Percentiles rank a stretch among this genome's conserved stretches.
phyloP scores from a whole-genome alignment of 2,329 filamentous ascomycete species.

The Falciphora oryzae region DNA sequence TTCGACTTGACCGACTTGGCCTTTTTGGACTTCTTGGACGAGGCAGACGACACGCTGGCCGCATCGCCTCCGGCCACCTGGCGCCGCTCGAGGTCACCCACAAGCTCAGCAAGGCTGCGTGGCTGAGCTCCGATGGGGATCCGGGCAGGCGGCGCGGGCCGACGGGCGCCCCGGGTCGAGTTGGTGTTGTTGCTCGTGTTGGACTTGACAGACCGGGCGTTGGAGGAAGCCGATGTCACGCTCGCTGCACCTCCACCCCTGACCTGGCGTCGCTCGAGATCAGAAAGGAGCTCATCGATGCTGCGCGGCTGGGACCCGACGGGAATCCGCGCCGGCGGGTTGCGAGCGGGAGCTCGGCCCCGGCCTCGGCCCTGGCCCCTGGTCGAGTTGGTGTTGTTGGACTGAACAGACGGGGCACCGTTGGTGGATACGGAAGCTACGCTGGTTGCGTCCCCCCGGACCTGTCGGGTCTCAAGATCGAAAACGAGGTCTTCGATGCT shows the following conservation, averaged over 20 bases:
- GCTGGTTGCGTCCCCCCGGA: background rate
- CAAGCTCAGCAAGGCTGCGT: background rate
- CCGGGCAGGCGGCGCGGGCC: no score
- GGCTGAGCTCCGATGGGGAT: constrained; percentile 4
- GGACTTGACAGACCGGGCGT: background rate
- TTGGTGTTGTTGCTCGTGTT: background rate
- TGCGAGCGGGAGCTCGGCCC: background rate
- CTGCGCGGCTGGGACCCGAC: background rate
- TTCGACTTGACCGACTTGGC: no score
- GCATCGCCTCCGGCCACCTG: background rate
- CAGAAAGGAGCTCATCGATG: background rate
- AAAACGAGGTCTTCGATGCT: background rate
- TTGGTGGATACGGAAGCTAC: background rate
- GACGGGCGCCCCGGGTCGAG: no score
- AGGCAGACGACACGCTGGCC: background rate
- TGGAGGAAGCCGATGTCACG: background rate
- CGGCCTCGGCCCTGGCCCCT: no score
- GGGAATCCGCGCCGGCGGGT: background rate
- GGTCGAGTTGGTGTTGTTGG: background rate
- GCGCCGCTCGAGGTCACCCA: constrained; percentile 4
- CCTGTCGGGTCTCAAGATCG: background rate
- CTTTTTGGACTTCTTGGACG: background rate
- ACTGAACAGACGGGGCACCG: background rate
- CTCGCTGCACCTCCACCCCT: background rate
- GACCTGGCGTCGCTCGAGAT: background rate